These are phyloP conservation scores for Kurtzmaniella fragi DNA, from an alignment of 805 yeast genomes.

Conservation along the genomic window DNA sequence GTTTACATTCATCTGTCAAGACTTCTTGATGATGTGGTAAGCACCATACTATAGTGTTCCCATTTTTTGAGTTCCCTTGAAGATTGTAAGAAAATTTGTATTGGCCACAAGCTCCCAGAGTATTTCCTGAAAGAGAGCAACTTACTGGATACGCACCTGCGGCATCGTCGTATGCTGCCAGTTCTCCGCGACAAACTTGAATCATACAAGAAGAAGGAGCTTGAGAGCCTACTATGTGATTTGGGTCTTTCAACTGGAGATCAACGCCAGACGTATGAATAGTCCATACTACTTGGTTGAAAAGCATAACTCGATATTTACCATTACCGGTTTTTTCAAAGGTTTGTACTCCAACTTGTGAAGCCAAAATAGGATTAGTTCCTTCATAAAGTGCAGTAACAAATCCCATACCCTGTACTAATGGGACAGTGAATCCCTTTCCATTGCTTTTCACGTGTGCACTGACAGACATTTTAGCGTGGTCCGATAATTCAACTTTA, in stretches of 20 bases:
- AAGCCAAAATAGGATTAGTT: constrained; percentile 50
- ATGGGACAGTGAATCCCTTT: constrained; percentile 41
- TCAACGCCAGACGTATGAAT: constrained; percentile 45
- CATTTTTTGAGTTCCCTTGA: constrained; percentile 20
- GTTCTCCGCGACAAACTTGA: constrained; percentile 54
- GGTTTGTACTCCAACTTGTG: constrained; percentile 59
- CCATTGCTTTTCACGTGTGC: constrained; percentile 32
- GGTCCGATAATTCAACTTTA: constrained; percentile 16
- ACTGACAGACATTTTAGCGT: constrained; percentile 27
- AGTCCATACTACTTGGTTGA: constrained; percentile 61
- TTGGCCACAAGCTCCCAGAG: constrained; percentile 15
- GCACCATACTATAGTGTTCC: constrained; percentile 40
- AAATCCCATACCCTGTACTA: constrained; percentile 79
- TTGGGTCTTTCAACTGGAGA: constrained; percentile 28
- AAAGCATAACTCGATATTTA: constrained; percentile 51
- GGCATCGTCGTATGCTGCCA: constrained; percentile 23
- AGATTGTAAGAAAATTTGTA: constrained; percentile 26
- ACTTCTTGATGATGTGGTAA: constrained; percentile 48
- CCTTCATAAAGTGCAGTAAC: constrained; percentile 56
- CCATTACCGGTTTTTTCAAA: constrained; percentile 35
- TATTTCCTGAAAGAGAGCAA: constrained; percentile 12
- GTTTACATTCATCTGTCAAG: constrained; percentile 22
- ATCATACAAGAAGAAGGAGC: constrained; percentile 43
- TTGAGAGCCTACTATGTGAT: constrained; percentile 38
- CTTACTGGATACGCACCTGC: constrained; percentile 28